Conservation (phyloP, 768 basidiomycete genomes). For the Lactifluus subvellereus region DNA sequence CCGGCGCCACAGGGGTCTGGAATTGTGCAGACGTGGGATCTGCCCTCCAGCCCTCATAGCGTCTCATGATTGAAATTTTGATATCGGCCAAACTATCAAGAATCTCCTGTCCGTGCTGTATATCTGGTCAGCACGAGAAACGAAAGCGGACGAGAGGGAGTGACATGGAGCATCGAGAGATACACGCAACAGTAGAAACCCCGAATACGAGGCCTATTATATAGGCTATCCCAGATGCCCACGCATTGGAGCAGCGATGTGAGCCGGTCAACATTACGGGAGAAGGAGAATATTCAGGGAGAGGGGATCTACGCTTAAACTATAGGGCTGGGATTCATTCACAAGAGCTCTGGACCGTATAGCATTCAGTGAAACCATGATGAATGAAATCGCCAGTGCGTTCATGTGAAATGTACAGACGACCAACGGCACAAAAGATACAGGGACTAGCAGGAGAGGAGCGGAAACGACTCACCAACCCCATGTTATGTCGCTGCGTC, state of each 20-base stretch:
- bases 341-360: not conserved
- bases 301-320: not conserved
- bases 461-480: constrained; percentile 47
- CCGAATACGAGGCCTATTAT: not conserved
- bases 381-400: not conserved
- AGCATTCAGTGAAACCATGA: not conserved
- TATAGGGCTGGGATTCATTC: not conserved
- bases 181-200: not conserved
- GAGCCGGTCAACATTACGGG: not conserved
- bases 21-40: constrained; percentile 19
- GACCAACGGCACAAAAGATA: not conserved
- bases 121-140: constrained; percentile 21
- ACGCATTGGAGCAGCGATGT: not conserved
- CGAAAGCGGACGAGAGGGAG: not conserved
- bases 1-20: not conserved
- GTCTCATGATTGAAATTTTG: constrained; percentile 56
- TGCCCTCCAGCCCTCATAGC: constrained; percentile 55
- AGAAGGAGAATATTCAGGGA: not conserved
- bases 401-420: not conserved
- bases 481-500: constrained; percentile 61
- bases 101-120: constrained; percentile 71
- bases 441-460: not conserved
- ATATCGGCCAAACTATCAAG: constrained; percentile 59
- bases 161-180: not conserved
- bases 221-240: not conserved